Evolutionary conservation across 2,329 filamentous ascomycete species (phyloP), one percentile per base, ranked within the genome.

Genomic region (Talaromyces rugulosus): DNA sequence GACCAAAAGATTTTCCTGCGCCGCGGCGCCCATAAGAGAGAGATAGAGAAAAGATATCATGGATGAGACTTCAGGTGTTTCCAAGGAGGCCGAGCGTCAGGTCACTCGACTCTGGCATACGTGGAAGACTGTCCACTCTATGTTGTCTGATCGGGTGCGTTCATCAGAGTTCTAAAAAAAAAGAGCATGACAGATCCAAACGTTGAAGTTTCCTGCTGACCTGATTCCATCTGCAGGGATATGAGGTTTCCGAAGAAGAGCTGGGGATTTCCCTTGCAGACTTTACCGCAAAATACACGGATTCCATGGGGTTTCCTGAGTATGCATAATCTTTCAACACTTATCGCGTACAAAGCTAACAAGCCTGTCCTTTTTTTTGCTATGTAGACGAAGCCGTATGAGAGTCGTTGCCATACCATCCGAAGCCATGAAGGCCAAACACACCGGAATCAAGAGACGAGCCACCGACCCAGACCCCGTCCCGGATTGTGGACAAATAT

Each of bases 91-190:
- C 60, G 72, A 75, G 63, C 73, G 72, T 66, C 75, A 78, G 67
- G 75, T 77, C 71, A 83, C 86, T 66, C 87, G 90, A 74, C 86
- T 97, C 69, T 99, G 95, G 94, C 90, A 94, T 77, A 92, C 93
- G 70, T 96, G 91, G 87, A 87, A 88, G 78, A 99, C 95, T 8
- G 88, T 92, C 56, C 92, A 96, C 77, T 91, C 99, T 83, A 96
- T 99, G 94, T 89, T 95, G 69, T 83, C 85, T 65, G 95, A 98
- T 77, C 82, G 94, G 76, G 93, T 96, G 54, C 56, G 53, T 62
- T 64, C 14, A 23, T 50, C 52, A 54, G 42, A 69, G 63, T n/a
- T 36, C 44, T 16, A 16, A 18, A 7, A 23, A 11, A 16, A 31
- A 31, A 27, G 5, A 30, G 30, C 50, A 31, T 52, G 50, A 23